Percentiles rank a stretch among this genome's conserved stretches.
phyloP scores from a whole-genome alignment of 768 basidiomycete genomes.

The Termitomyces sp. region DNA sequence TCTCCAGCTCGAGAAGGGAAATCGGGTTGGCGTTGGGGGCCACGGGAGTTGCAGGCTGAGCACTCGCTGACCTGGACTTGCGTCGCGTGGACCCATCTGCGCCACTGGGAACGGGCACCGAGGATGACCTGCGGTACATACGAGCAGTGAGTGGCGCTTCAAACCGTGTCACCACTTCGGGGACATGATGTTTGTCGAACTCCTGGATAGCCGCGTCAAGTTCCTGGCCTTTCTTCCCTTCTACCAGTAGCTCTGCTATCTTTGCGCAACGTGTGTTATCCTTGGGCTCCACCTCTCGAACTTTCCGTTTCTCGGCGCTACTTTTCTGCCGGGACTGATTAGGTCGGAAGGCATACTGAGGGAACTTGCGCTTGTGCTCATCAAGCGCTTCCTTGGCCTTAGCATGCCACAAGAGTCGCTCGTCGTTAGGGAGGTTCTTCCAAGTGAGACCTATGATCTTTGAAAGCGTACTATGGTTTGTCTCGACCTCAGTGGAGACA shows the following conservation, averaged over 20 bases:
- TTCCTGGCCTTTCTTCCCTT: slow-evolving; percentile 50
- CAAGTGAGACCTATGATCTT: slow-evolving; percentile 84
- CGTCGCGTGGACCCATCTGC: slow-evolving; percentile 25
- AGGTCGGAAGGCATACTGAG: slow-evolving; percentile 72
- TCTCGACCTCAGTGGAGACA: slow-evolving; percentile 73
- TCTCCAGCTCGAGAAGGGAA: slow-evolving; percentile 13
- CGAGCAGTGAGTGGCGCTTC: slow-evolving; percentile 71
- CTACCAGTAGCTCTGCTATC: slow-evolving; percentile 60
- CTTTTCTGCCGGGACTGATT: slow-evolving; percentile 44
- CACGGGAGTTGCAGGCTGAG: slow-evolving; percentile 27
- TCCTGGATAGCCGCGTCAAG: slow-evolving; percentile 50
- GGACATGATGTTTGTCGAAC: slow-evolving; percentile 48
- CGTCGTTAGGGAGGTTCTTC: slow-evolving; percentile 72
- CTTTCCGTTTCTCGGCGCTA: slow-evolving; percentile 45
- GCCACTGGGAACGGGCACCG: slow-evolving; percentile 44
- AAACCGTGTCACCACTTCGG: slow-evolving; percentile 66
- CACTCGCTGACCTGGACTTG: slow-evolving; percentile 31
- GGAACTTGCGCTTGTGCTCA: slow-evolving; percentile 72
- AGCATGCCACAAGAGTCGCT: slow-evolving; percentile 71
- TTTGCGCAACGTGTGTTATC: slow-evolving; percentile 60
- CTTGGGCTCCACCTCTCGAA: slow-evolving; percentile 59
- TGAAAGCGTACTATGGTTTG: slow-evolving; percentile 77
- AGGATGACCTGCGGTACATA: slow-evolving; percentile 64
- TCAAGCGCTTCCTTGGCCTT: slow-evolving; percentile 71
- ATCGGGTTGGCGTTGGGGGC: slow-evolving; percentile 16